Evolutionary conservation across 352 stramenopile species (phyloP).

Genomic region (Phytophthora vignae): DNA sequence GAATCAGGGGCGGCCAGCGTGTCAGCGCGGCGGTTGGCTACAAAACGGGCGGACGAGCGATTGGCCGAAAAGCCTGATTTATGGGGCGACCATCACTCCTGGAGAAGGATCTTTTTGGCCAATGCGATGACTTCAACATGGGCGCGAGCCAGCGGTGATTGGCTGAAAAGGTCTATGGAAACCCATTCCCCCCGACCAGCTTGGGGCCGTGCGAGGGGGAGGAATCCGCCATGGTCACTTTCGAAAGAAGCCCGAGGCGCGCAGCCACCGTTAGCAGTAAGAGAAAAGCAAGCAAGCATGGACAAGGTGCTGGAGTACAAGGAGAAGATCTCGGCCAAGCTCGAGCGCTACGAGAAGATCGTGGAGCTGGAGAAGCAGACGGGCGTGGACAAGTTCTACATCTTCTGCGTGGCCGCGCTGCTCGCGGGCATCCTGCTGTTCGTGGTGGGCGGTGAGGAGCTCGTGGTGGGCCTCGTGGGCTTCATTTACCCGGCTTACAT

Average conservation of each 20-base stretch:
- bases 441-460: slow-evolving; percentile 76
- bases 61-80: slow-evolving; percentile 35
- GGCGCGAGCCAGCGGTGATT: slow-evolving; percentile 23
- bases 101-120: slow-evolving; percentile 38
- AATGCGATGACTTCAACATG: slow-evolving; percentile 35
- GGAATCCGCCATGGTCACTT: slow-evolving; percentile 49
- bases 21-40: slow-evolving; percentile 5
- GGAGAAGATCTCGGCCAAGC: slow-evolving; percentile 79
- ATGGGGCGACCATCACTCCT: slow-evolving; percentile 28
- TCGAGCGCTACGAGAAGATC: slow-evolving; percentile 87
- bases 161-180: slow-evolving; percentile 26
- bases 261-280: slow-evolving; percentile 3
- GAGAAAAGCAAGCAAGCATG: slow-evolving; percentile 46
- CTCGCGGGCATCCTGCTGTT: slow-evolving; percentile 77
- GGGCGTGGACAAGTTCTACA: slow-evolving; percentile 90
- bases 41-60: slow-evolving; percentile 6
- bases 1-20: slow-evolving; percentile 4
- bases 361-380: slow-evolving; percentile 88
- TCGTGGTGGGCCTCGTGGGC: slow-evolving; percentile 85
- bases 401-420: slow-evolving; percentile 62
- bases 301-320: slow-evolving; percentile 89
- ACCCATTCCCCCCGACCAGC: slow-evolving; percentile 1
- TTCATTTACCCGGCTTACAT: slow-evolving; percentile 91
- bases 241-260: slow-evolving; percentile 45
- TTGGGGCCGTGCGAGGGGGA: slow-evolving; percentile 5